A percentile compares a stretch with the other conserved stretches of the same genome.
Conservation (phyloP, 2,329 filamentous ascomycete species). For the Epichloe sibirici region DNA sequence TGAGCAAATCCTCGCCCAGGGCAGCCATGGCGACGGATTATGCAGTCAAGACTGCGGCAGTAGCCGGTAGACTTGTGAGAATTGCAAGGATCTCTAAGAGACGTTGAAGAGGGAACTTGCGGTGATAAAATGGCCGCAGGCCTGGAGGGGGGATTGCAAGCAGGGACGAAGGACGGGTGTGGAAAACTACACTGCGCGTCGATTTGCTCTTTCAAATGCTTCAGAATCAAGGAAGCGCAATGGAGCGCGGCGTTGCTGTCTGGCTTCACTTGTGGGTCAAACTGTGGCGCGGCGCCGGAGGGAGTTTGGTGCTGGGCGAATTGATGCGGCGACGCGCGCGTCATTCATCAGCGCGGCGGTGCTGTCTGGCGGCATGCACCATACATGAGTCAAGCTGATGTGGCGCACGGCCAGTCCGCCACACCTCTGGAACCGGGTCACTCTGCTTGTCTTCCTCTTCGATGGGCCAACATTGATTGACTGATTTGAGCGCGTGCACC, state of each 20-base stretch:
- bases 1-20: conserved; percentile 88
- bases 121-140: conserved; percentile 1
- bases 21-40: conserved; percentile 59
- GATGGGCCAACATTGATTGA: background rate
- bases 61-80: background rate
- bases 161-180: conserved; percentile 1
- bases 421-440: background rate
- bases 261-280: background rate
- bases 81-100: background rate
- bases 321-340: no score
- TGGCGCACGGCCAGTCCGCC: no score
- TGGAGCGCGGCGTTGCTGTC: background rate
- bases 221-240: conserved; percentile 4
- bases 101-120: background rate
- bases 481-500: background rate
- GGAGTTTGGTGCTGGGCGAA: background rate
- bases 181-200: conserved; percentile 6
- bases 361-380: no score
- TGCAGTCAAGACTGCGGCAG: conserved; percentile 2
- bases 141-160: conserved; percentile 1
- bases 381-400: no score
- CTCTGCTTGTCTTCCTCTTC: background rate
- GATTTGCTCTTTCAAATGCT: conserved; percentile 2
- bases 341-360: background rate
- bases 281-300: background rate